phyloP scores from a whole-genome alignment of 257 asterid species.

The Solanum arcanum region DNA sequence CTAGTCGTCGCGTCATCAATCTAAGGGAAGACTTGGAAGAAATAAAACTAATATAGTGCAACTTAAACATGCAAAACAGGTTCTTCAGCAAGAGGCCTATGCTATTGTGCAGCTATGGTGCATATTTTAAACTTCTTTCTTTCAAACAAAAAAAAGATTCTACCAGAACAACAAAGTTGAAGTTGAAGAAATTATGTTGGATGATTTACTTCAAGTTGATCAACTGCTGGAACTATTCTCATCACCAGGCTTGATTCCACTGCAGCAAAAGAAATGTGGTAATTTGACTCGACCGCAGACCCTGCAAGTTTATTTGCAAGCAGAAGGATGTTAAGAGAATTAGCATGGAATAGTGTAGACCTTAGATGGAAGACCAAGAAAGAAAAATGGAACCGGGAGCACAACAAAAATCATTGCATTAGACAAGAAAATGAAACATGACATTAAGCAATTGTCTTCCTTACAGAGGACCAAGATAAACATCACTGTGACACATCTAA shows the following conservation, averaged over 20 bases:
- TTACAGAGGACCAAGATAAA: not conserved
- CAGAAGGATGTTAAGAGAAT: not conserved
- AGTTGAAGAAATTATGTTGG: not conserved
- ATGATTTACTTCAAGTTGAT: not conserved
- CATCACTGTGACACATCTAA: not conserved
- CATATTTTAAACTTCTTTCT: not conserved
- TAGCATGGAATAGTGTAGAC: not conserved
- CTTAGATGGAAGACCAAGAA: not conserved
- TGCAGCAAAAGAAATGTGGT: conserved; percentile 90
- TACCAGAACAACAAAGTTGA: not conserved
- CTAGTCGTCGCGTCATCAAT: not conserved
- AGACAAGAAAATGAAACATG: not conserved
- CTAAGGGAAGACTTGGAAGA: not conserved
- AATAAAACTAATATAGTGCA: not conserved
- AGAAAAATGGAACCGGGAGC: not conserved
- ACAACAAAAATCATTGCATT: not conserved
- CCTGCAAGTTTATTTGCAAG: conserved; percentile 32
- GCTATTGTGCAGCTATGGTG: not conserved
- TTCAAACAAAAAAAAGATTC: not conserved
- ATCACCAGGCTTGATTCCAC: conserved; percentile 55
- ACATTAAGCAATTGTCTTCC: not conserved
- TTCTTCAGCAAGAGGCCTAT: not conserved
- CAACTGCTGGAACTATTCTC: not conserved
- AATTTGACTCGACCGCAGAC: conserved; percentile 87
- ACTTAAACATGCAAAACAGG: not conserved